Evolutionary conservation across 129 eudicot species (phyloP), one percentile per base, ranked within the genome.

Genomic region (Flaveria brownii): DNA sequence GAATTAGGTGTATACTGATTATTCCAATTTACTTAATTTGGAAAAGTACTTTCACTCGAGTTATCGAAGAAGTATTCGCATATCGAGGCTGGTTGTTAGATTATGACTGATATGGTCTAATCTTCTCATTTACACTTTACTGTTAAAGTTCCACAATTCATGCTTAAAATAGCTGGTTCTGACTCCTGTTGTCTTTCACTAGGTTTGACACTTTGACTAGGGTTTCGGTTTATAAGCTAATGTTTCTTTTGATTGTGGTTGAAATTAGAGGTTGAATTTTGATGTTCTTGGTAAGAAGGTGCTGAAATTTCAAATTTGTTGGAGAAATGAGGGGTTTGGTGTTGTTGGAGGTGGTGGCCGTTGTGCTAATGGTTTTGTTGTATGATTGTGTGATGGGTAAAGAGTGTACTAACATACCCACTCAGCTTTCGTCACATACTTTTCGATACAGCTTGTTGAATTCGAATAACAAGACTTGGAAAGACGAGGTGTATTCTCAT

Each of bases 391-490:
- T 70, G 41, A 52, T 68, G 71, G 28, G 88, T 5, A 90, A 87
- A 41, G 91, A 85, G 79, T 93, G 98, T 73, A 86, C 92, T 15
- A 88, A 93, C 70, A 60, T 17, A 26, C 88, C 87, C 23, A 78
- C 89, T 12, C 28, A 56, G 45, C 36, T 85, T 20, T 76, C 85
- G n/a, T 90, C 98, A 3, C 97, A 93, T 54, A 85, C 96, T 2
- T 54, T 87, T n/a, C 76, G 96, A 18, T 84, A 84, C 56, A 77
- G 85, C 26, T 64, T 93, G 49, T 50, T 75, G 77, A 68, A 84
- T 45, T 87, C 98, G 0, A 42, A 72, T 1, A 87, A 91, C 64
- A 86, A 81, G 16, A 87, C 91, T 14, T 84, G 87, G 94, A 91
- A 83, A 73, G 11, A 86, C 15, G 92, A 91, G 71, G 68, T 73